Conservation (phyloP, 225 moss, liverwort and hornwort genomes). For the Marchantia polymorpha region DNA sequence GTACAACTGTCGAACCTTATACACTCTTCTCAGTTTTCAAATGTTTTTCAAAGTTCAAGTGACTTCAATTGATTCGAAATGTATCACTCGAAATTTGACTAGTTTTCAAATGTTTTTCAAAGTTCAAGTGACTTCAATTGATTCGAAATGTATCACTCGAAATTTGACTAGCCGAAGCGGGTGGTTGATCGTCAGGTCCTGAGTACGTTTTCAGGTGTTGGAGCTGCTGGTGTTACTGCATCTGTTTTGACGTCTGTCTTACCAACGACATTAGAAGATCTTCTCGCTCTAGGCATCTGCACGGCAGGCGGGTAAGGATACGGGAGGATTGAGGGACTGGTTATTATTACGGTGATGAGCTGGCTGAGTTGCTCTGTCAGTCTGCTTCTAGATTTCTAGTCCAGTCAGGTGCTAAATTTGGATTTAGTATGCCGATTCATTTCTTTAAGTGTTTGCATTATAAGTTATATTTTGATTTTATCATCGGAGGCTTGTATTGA, state of each 20-base stretch:
- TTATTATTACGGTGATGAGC: too few relatives aligned
- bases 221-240: conserved; percentile 86
- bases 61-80: too few relatives aligned
- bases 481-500: too few relatives aligned
- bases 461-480: too few relatives aligned
- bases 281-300: conserved; percentile 83
- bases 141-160: too few relatives aligned
- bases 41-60: background rate
- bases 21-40: background rate
- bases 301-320: conserved; percentile 88
- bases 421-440: too few relatives aligned
- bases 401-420: too few relatives aligned
- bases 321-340: too few relatives aligned
- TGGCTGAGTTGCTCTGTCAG: too few relatives aligned
- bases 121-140: background rate
- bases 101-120: background rate
- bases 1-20: conserved; percentile 36
- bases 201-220: conserved; percentile 68
- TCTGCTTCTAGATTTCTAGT: too few relatives aligned
- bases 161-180: background rate
- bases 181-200: conserved; percentile 48
- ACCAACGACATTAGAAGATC: conserved; percentile 84
- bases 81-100: too few relatives aligned
- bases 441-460: too few relatives aligned
- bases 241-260: conserved; percentile 83